Percentiles rank a stretch among this genome's conserved stretches.
Conservation (phyloP, 2,329 filamentous ascomycete species). For the Nemania sp. region DNA sequence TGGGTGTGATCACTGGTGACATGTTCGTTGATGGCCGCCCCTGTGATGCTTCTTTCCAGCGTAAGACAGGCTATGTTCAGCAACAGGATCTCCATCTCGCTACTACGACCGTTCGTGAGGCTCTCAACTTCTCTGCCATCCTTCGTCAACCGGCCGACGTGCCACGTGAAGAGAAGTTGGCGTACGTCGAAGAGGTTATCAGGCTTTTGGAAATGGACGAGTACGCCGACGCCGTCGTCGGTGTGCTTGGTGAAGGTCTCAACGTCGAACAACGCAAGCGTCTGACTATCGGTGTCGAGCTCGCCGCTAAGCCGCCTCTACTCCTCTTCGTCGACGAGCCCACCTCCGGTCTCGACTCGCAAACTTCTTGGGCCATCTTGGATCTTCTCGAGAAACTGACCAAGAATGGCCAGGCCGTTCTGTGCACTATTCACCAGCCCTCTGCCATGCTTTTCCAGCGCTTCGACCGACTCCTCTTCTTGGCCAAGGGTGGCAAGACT, state of each 20-base stretch:
- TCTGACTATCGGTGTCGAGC: conserved; percentile 94
- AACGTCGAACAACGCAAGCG: conserved; percentile 79
- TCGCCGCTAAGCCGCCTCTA: conserved; percentile 90
- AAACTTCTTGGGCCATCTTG: conserved; percentile 93
- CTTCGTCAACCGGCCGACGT: conserved; percentile 84
- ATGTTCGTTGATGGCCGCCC: conserved; percentile 76
- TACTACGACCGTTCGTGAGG: conserved; percentile 89
- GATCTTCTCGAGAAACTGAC: conserved; percentile 90
- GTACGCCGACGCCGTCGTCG: conserved; percentile 90
- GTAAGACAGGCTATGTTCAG: conserved; percentile 91
- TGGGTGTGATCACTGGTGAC: conserved; percentile 88
- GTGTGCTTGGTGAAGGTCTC: conserved; percentile 87
- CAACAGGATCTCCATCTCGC: conserved; percentile 91
- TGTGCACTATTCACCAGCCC: conserved; percentile 99
- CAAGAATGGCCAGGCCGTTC: conserved; percentile 88
- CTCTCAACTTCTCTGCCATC: conserved; percentile 85
- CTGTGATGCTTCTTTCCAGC: conserved; percentile 85
- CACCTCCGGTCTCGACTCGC: conserved; percentile 91
- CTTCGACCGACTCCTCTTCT: conserved; percentile 84
- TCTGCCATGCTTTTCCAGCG: conserved; percentile 94
- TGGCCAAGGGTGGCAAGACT: conserved; percentile 79
- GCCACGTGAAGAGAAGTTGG: conserved; percentile 81
- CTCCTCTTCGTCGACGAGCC: conserved; percentile 95
- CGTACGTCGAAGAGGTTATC: conserved; percentile 91
- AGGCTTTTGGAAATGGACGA: conserved; percentile 90